Base-by-base conservation (phyloP, 805 yeast genomes). In the Wickerhamomyces bovis region DNA sequence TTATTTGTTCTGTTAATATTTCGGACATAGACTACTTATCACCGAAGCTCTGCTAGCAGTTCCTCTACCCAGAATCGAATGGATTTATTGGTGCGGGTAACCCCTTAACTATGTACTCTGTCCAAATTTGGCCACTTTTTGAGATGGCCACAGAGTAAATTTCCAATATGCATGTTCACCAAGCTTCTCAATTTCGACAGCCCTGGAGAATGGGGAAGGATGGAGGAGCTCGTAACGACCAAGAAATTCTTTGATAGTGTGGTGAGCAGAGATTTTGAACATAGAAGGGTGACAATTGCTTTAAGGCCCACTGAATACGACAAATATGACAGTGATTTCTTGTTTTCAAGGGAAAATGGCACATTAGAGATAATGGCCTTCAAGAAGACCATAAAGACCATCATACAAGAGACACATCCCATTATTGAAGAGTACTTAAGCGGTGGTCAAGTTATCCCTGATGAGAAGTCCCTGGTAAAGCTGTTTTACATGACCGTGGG, bases 351-450 rank as follows among this genome's bases (percentile, higher is more conserved):
- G 16, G 50, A 52, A 2, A 44, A 48, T 1, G 43, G 42, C 9
- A 6, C 28, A 6, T 43, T 60, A n/a, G 74, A 70, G 52, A 48
- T 69, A 18, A 51, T 68, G 31, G 56, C 70, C 41, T 67, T 64
- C 51, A 67, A 62, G 44, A 46, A 49, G 9, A 61, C 71, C 0
- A 55, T 49, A 30, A 43, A 63, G 25, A 36, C 46, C 16, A 47
- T 69, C 0, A 65, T 68, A 43, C 46, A 43, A 15, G 69, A 66
- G 43, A 60, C 67, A n/a, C 69, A 68, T 44, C 50, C 54, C 2
- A 47, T 49, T 9, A 45, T 62, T 36, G 16, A 36, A 19, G 23
- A 36, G 6, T 36, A 36, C 6, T 6, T 19, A 20, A 36, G 16
- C 12, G n/a, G 39, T 31, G 53, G 48, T 3, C 51, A 49, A 36